Conservation (phyloP, 169 alveolate species). For the Babesia caballi region DNA sequence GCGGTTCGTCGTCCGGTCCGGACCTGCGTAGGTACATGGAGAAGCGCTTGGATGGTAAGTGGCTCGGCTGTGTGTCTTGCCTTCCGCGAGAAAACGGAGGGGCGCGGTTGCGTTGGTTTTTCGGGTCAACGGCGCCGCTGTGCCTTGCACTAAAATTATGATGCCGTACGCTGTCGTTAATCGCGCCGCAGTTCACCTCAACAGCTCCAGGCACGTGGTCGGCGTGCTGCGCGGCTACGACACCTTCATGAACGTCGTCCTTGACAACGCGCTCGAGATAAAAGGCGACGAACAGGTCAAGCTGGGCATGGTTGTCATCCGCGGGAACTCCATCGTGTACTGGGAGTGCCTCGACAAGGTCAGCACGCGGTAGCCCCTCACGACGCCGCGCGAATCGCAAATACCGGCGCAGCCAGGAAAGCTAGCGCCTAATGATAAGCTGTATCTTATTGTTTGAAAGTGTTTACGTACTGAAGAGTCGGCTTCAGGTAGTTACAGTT, state of each 20-base stretch:
- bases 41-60: constrained; percentile 84
- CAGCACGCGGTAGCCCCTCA: constrained; percentile 57
- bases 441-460: too few relatives aligned
- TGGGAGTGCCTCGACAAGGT: constrained; percentile 99
- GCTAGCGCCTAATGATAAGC: too few relatives aligned
- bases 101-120: not conserved
- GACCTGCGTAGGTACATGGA: constrained; percentile 89
- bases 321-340: constrained; percentile 96
- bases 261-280: constrained; percentile 93
- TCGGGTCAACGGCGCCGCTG: not conserved
- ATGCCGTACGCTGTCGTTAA: not conserved
- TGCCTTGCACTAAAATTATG: not conserved
- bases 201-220: constrained; percentile 89
- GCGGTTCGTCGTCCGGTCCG: constrained; percentile 82
- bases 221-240: constrained; percentile 98
- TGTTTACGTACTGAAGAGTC: too few relatives aligned
- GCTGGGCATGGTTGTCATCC: constrained; percentile 94
- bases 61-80: not conserved
- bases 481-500: too few relatives aligned
- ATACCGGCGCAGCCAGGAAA: too few relatives aligned
- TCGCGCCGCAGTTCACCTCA: constrained; percentile 75
- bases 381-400: not conserved
- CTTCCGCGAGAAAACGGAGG: not conserved
- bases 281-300: constrained; percentile 83
- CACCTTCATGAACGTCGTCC: constrained; percentile 96